These are phyloP conservation scores for Colletotrichum sp. DNA, from an alignment of 2,329 filamentous ascomycete species.

Conservation along the genomic window DNA sequence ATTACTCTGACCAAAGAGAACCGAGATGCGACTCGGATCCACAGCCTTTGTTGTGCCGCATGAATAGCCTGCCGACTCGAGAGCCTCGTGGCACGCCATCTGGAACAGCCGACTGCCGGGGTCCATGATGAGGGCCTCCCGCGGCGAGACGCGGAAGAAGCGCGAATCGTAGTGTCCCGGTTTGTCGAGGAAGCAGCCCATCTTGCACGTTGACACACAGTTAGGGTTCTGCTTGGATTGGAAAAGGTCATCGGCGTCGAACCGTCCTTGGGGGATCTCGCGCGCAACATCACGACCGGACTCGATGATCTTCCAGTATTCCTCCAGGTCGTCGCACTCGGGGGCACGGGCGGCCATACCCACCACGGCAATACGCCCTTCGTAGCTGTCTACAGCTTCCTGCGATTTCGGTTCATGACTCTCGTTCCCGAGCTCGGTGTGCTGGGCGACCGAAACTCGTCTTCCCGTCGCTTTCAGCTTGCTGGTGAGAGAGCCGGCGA, in stretches of 20 bases:
- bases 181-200: slow-evolving; percentile 23
- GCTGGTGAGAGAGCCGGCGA: neutral
- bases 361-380: neutral
- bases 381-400: neutral
- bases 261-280: neutral
- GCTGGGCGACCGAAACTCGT: neutral
- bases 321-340: neutral
- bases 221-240: neutral
- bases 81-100: slow-evolving; percentile 37
- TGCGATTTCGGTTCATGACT: neutral
- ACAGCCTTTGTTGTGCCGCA: slow-evolving; percentile 7
- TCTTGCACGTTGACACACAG: neutral
- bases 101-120: slow-evolving; percentile 34
- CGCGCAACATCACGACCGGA: neutral
- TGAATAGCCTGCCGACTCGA: slow-evolving; percentile 30
- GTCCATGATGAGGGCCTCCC: slow-evolving; percentile 33
- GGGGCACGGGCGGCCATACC: neutral
- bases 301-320: neutral
- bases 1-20: neutral
- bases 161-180: slow-evolving; percentile 37
- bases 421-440: neutral
- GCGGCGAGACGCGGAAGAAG: slow-evolving; percentile 41
- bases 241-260: neutral
- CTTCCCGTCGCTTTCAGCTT: neutral
- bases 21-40: slow-evolving; percentile 28